Evolutionary conservation across 805 yeast species (phyloP).

Genomic region (Ogataea chonburiensis): DNA sequence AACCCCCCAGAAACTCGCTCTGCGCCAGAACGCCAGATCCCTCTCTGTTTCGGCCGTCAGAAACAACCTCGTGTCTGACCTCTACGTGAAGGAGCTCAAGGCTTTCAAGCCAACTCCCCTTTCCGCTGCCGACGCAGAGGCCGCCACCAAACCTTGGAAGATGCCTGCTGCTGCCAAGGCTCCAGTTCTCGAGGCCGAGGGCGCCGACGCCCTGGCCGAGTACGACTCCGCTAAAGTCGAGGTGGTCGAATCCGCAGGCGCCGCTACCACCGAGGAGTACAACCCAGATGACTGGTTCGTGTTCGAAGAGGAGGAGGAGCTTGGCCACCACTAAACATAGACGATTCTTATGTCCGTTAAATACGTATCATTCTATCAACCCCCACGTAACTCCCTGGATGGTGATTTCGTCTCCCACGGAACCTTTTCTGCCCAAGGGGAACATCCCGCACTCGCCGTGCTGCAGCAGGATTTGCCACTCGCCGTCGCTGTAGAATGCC

Average conservation of each 20-base stretch:
- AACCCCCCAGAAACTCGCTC: slow-evolving; percentile 10
- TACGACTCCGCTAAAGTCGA: slow-evolving; percentile 76
- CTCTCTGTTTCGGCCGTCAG: slow-evolving; percentile 30
- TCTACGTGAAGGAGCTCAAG: slow-evolving; percentile 84
- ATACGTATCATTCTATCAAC: slow-evolving; percentile 19
- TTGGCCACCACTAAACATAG: slow-evolving; percentile 42
- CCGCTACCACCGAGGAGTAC: slow-evolving; percentile 41
- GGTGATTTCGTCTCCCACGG: slow-evolving; percentile 13
- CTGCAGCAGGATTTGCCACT: slow-evolving; percentile 15
- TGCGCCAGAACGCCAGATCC: slow-evolving; percentile 25
- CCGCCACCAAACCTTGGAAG: slow-evolving; percentile 78
- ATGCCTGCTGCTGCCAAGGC: slow-evolving; percentile 74
- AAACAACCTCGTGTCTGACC: slow-evolving; percentile 68
- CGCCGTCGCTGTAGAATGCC: slow-evolving; percentile 11
- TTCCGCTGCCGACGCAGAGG: slow-evolving; percentile 71
- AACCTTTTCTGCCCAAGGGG: slow-evolving; percentile 11
- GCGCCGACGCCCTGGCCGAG: slow-evolving; percentile 61
- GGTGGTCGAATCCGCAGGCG: slow-evolving; percentile 55
- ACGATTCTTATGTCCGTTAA: slow-evolving; percentile 6
- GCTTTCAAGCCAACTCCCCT: slow-evolving; percentile 82
- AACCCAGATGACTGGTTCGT: slow-evolving; percentile 76
- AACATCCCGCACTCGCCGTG: slow-evolving; percentile 21
- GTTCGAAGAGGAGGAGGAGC: slow-evolving; percentile 64
- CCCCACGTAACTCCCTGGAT: slow-evolving; percentile 23
- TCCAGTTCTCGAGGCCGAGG: slow-evolving; percentile 70